Percentiles rank a stretch among this genome's conserved stretches.
Conservation (phyloP, 495 filamentous ascomycete genomes). For the Rostrohypoxylon terebratum region DNA sequence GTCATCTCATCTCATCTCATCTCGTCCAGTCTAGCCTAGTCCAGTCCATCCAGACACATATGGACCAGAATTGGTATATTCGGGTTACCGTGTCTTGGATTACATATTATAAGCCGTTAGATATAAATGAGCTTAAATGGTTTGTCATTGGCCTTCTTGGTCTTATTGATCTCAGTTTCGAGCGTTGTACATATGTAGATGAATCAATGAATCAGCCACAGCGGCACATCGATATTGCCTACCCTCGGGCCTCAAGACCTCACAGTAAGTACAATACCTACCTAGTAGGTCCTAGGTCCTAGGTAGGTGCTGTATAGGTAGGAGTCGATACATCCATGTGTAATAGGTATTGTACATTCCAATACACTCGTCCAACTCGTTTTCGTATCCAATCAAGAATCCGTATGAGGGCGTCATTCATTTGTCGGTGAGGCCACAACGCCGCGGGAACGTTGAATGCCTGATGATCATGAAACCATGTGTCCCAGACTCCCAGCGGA, state of each 20-base stretch:
- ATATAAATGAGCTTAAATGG: background rate
- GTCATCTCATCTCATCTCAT: conserved; percentile 9
- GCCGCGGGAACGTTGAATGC: conserved; percentile 1
- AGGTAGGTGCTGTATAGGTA: background rate
- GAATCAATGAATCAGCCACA: background rate
- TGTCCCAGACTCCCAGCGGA: conserved; percentile 16
- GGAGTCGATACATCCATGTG: conserved; percentile 7
- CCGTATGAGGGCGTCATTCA: conserved; percentile 12
- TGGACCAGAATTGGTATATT: background rate
- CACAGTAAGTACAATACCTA: too few relatives aligned
- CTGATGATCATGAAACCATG: conserved; percentile 38
- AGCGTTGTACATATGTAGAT: background rate
- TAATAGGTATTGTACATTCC: background rate
- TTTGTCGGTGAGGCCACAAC: conserved; percentile 40
- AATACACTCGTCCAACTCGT: conserved; percentile 24
- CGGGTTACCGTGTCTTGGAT: background rate
- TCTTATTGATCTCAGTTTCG: background rate
- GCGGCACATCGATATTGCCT: conserved; percentile 5
- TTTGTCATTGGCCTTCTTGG: background rate
- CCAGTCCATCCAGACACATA: background rate
- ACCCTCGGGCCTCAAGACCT: background rate
- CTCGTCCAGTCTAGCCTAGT: too few relatives aligned
- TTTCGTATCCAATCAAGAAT: conserved; percentile 27
- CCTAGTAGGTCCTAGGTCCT: too few relatives aligned
- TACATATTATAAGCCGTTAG: background rate